phyloP scores from a whole-genome alignment of 116 monocot genomes.

The Papilionanthe hybrid region DNA sequence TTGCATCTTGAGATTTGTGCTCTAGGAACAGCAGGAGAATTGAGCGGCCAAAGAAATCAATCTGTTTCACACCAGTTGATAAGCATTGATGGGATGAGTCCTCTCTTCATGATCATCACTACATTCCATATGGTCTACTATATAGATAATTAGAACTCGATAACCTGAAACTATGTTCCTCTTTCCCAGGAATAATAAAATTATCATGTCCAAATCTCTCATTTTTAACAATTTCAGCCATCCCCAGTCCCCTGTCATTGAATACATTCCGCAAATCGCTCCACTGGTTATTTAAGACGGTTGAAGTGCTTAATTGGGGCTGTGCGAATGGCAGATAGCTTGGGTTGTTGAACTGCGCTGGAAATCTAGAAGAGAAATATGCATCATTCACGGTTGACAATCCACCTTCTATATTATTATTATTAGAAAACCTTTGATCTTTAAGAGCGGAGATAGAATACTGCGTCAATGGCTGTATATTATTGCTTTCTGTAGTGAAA shows the following conservation, averaged over 20 bases:
- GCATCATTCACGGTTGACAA: constrained; percentile 45
- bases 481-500: constrained; percentile 38
- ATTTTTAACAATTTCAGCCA: constrained; percentile 43
- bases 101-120: neutral
- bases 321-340: constrained; percentile 29
- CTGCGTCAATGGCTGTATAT: constrained; percentile 52
- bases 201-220: constrained; percentile 41
- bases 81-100: no score
- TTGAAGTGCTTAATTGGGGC: constrained; percentile 42
- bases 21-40: no score
- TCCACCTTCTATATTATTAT: constrained; percentile 4
- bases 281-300: constrained; percentile 48
- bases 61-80: no score
- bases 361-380: constrained; percentile 34
- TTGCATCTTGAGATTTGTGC: no score
- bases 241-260: constrained; percentile 24
- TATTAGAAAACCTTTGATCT: constrained; percentile 31
- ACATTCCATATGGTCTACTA: constrained; percentile 65
- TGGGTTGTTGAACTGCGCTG: constrained; percentile 30
- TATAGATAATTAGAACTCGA: constrained; percentile 45
- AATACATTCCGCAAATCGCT: constrained; percentile 49
- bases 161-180: constrained; percentile 47
- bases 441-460: constrained; percentile 46
- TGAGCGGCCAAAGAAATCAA: no score
- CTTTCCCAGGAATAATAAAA: constrained; percentile 40